These are phyloP conservation scores for Teratosphaeria epicoccoides DNA, from an alignment of 2,329 filamentous ascomycete genomes.

Conservation along the genomic window DNA sequence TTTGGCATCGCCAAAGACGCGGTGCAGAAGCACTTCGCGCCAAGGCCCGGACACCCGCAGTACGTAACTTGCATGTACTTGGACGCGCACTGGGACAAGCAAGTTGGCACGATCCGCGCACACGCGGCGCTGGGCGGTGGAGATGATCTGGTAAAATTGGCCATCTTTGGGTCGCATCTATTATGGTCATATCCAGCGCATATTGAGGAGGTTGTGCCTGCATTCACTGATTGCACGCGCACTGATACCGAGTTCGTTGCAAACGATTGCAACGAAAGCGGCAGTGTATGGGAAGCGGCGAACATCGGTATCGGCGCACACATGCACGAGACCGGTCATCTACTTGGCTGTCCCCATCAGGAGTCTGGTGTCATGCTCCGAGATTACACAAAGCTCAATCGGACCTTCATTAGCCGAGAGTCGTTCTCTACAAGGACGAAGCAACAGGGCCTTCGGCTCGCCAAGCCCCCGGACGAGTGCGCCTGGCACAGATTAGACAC, in stretches of 20 bases:
- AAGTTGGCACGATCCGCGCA: slow-evolving; percentile 58
- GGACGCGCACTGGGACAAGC: slow-evolving; percentile 78
- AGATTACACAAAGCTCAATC: slow-evolving; percentile 75
- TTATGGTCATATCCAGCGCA: slow-evolving; percentile 82
- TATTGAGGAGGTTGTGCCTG: slow-evolving; percentile 80
- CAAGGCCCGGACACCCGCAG: slow-evolving; percentile 65
- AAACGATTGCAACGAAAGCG: slow-evolving; percentile 77
- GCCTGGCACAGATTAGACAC: slow-evolving; percentile 83
- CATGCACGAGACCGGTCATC: slow-evolving; percentile 78
- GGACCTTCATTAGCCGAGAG: slow-evolving; percentile 71
- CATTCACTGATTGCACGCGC: slow-evolving; percentile 81
- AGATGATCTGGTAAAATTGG: slow-evolving; percentile 64
- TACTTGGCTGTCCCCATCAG: slow-evolving; percentile 83
- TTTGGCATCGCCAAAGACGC: slow-evolving; percentile 69
- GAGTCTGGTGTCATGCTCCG: slow-evolving; percentile 85
- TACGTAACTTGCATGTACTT: slow-evolving; percentile 81
- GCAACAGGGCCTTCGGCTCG: slow-evolving; percentile 62
- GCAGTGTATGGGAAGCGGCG: slow-evolving; percentile 90
- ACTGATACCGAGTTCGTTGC: slow-evolving; percentile 72
- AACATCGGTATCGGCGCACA: slow-evolving; percentile 91
- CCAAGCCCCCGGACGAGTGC: slow-evolving; percentile 71
- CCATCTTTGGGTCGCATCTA: slow-evolving; percentile 84
- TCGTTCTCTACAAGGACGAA: slow-evolving; percentile 81
- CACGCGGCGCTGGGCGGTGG: slow-evolving; percentile 77
- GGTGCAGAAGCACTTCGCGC: slow-evolving; percentile 65